Conservation (phyloP, 495 filamentous ascomycete species). For the Margaritispora aquatica region DNA sequence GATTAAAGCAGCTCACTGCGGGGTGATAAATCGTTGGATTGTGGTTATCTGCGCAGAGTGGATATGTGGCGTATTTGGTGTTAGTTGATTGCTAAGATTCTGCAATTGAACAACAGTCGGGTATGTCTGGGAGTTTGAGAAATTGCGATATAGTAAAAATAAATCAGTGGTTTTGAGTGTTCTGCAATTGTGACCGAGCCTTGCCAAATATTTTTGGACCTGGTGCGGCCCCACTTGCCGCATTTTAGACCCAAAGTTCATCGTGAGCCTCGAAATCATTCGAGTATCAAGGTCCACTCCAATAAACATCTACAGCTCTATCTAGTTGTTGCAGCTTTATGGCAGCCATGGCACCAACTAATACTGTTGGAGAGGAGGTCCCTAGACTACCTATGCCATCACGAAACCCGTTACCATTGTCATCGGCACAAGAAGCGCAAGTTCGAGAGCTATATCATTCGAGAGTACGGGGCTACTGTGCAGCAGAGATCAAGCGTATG, state of each 20-base stretch:
- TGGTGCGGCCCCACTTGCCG: neutral
- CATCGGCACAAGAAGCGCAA: slow-evolving; percentile 83
- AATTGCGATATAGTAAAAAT: too few species aligned
- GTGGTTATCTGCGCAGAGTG: neutral
- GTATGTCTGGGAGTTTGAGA: too few species aligned
- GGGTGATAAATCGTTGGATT: neutral
- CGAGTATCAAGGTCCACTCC: neutral
- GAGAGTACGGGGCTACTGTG: slow-evolving; percentile 71
- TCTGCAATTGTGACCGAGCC: too few species aligned
- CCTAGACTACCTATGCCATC: slow-evolving; percentile 48
- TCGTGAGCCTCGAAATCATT: slow-evolving; percentile 4
- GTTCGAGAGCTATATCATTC: slow-evolving; percentile 87
- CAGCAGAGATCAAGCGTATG: slow-evolving; percentile 66
- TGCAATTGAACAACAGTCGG: too few species aligned
- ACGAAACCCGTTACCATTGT: slow-evolving; percentile 86
- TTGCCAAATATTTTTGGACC: neutral
- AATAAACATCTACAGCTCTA: neutral
- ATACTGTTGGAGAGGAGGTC: slow-evolving; percentile 16
- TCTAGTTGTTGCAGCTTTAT: slow-evolving; percentile 3
- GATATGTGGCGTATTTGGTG: neutral
- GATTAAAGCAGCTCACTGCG: neutral
- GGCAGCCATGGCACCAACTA: slow-evolving; percentile 22
- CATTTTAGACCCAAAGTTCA: neutral
- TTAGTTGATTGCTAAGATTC: too few species aligned
- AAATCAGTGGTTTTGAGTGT: too few species aligned